Conservation (phyloP, 306 rosid genomes). For the Pyrus bretschneideri region DNA sequence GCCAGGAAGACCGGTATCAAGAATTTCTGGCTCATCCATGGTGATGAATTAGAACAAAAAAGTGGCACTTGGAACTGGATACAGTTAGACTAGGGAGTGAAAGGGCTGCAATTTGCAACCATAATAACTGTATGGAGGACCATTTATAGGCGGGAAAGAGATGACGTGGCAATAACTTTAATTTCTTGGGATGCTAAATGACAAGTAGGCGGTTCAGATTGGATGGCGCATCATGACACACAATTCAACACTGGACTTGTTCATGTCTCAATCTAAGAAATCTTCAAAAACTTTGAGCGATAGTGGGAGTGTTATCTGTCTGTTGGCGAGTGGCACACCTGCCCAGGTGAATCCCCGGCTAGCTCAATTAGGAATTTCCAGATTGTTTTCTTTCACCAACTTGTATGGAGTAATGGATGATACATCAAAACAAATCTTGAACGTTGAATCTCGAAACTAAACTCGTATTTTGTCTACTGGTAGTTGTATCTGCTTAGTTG, state of each 20-base stretch:
- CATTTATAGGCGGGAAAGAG: background rate
- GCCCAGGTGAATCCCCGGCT: background rate
- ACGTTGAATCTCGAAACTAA: background rate
- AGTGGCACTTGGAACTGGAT: background rate
- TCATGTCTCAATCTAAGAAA: background rate
- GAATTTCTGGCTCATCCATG: constrained; percentile 4
- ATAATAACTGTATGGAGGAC: background rate
- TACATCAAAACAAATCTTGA: background rate
- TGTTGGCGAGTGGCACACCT: background rate
- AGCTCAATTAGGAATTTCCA: background rate
- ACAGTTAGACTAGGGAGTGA: background rate
- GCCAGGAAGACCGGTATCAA: background rate
- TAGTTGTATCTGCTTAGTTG: too few species aligned
- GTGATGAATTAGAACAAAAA: background rate
- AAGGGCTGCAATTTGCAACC: background rate
- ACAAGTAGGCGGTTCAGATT: background rate
- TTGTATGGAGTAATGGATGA: background rate
- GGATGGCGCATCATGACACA: constrained; percentile 1
- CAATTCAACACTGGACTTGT: constrained; percentile 2
- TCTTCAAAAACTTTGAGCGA: too few species aligned
- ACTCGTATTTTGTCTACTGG: too few species aligned
- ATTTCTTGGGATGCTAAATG: constrained; percentile 10
- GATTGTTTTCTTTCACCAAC: background rate
- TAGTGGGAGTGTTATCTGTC: too few species aligned
- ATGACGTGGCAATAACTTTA: background rate